Conservation (phyloP, 2,329 filamentous ascomycete genomes). For the Coleophoma cylindrospora region DNA sequence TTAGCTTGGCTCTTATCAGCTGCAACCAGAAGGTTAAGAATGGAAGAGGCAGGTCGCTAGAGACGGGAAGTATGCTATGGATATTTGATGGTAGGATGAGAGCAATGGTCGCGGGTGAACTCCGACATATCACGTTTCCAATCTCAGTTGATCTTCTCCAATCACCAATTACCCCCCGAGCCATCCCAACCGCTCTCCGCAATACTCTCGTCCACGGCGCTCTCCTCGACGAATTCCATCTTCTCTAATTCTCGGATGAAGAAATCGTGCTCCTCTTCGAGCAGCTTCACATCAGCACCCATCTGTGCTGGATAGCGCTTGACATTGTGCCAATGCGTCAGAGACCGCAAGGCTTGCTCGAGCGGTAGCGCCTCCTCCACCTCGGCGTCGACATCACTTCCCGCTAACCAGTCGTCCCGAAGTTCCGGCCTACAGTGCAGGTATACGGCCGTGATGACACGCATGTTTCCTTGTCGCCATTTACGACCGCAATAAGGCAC, state of each 20-base stretch:
- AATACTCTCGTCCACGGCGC: slow-evolving; percentile 21
- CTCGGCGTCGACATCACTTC: slow-evolving; percentile 86
- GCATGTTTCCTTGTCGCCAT: slow-evolving; percentile 98
- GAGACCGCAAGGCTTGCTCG: slow-evolving; percentile 80
- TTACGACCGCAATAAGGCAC: slow-evolving; percentile 97
- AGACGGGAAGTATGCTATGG: background rate
- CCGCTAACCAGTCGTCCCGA: slow-evolving; percentile 90
- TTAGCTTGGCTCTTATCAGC: background rate
- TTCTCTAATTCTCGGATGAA: slow-evolving; percentile 74
- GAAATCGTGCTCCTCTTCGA: slow-evolving; percentile 73
- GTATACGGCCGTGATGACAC: slow-evolving; percentile 95
- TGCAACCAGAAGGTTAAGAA: background rate
- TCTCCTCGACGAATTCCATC: slow-evolving; percentile 42
- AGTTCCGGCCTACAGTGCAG: slow-evolving; percentile 89
- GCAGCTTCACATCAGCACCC: slow-evolving; percentile 43
- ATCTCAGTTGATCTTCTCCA: background rate
- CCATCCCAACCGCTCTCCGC: slow-evolving; percentile 21
- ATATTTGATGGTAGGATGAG: background rate
- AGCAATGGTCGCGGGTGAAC: too few species aligned
- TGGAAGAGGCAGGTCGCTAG: background rate
- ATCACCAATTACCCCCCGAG: background rate
- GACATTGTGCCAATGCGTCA: slow-evolving; percentile 95
- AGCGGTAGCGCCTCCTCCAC: slow-evolving; percentile 89
- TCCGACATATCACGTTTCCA: background rate
- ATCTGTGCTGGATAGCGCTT: slow-evolving; percentile 77